Percentiles rank a stretch among this genome's conserved stretches.
Evolutionary conservation across 2,329 filamentous ascomycete species (phyloP).

Genomic region (Pyrenochaeta sp.): DNA sequence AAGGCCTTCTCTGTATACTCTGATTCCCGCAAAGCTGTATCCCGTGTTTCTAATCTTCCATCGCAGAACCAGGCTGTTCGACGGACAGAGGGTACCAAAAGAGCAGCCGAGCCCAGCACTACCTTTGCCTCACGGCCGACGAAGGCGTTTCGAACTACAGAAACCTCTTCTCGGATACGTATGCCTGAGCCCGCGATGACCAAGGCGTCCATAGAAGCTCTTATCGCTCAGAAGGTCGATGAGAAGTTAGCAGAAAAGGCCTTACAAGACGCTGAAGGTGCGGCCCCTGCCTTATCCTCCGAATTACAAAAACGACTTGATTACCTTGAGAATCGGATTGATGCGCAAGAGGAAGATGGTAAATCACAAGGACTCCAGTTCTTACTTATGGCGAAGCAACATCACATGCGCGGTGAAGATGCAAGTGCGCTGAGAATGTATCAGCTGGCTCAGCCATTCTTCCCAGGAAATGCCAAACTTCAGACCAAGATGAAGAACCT

Average conservation of each 20-base stretch:
- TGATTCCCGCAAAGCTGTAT: slow-evolving; percentile 58
- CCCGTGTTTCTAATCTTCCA: slow-evolving; percentile 37
- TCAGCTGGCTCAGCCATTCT: slow-evolving; percentile 81
- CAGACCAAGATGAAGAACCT: slow-evolving; percentile 62
- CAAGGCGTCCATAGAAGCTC: slow-evolving; percentile 80
- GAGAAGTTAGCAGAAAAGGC: slow-evolving; percentile 85
- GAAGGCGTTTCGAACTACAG: slow-evolving; percentile 48
- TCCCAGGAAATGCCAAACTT: slow-evolving; percentile 84
- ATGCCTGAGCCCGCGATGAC: slow-evolving; percentile 51
- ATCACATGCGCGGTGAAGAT: slow-evolving; percentile 84
- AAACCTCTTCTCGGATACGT: slow-evolving; percentile 41
- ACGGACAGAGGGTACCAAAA: slow-evolving; percentile 54
- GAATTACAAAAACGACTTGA: slow-evolving; percentile 83
- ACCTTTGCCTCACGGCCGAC: slow-evolving; percentile 47
- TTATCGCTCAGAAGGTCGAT: slow-evolving; percentile 90
- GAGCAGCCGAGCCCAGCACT: slow-evolving; percentile 49
- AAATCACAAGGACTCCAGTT: slow-evolving; percentile 84
- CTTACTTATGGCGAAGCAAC: slow-evolving; percentile 89
- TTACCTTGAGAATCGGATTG: slow-evolving; percentile 84
- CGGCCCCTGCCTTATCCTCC: slow-evolving; percentile 67
- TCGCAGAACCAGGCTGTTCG: slow-evolving; percentile 44
- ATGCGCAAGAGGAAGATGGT: slow-evolving; percentile 71
- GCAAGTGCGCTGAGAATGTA: slow-evolving; percentile 83
- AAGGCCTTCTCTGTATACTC: slow-evolving; percentile 90
- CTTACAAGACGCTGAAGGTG: slow-evolving; percentile 61